Conservation (phyloP, 139 green algal genomes). For the Desmodesmus armatus region DNA sequence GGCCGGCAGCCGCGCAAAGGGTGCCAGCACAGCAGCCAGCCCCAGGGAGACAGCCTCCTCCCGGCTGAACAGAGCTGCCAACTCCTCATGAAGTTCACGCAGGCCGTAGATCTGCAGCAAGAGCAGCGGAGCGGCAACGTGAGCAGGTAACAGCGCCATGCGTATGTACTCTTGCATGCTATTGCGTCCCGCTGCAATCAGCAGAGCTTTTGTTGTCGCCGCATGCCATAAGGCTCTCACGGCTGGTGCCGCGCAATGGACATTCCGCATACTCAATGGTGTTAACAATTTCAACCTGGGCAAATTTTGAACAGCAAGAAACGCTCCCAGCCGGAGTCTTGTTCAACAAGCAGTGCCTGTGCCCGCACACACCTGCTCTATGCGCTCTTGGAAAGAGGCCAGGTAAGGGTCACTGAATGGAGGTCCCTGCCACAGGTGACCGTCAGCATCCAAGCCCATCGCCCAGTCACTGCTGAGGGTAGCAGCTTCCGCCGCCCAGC, state of each 20-base stretch:
- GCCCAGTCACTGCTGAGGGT: conserved; percentile 58
- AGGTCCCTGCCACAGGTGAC: conserved; percentile 55
- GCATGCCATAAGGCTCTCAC: too few species aligned
- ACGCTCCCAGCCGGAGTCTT: background rate
- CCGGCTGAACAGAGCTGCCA: conserved; percentile 65
- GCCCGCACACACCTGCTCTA: conserved; percentile 75
- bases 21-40: conserved; percentile 49
- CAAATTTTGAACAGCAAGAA: background rate
- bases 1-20: conserved; percentile 51
- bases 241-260: too few species aligned
- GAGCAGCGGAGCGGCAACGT: too few species aligned
- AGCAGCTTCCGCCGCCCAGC: conserved; percentile 33
- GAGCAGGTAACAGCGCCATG: too few species aligned
- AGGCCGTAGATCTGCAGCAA: conserved; percentile 69
- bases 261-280: too few species aligned
- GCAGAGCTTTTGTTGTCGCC: too few species aligned
- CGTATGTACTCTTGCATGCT: too few species aligned
- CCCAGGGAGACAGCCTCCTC: conserved; percentile 53
- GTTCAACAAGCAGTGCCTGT: too few species aligned
- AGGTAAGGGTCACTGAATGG: conserved; percentile 58
- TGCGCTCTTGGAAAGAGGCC: conserved; percentile 50
- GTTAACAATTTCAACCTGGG: too few species aligned
- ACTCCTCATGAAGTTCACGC: conserved; percentile 72
- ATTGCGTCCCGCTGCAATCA: too few species aligned
- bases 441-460: conserved; percentile 54